Conservation (phyloP, 768 basidiomycete genomes). For the Pleurotus tuoliensis region DNA sequence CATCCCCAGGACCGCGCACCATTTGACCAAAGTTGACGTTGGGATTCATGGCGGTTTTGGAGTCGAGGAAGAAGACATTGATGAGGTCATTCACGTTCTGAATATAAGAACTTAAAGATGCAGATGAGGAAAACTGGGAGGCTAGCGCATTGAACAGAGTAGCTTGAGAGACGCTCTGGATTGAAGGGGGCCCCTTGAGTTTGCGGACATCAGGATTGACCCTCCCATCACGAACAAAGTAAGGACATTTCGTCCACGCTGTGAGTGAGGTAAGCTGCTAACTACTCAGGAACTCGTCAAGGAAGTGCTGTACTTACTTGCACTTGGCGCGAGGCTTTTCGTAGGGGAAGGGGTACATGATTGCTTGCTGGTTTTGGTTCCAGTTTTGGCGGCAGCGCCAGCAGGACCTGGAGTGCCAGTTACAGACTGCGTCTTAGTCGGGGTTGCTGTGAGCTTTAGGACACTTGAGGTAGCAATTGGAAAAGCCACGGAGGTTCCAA, state of each 20-base stretch:
- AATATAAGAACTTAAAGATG: slow-evolving; percentile 20
- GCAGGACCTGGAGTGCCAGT: slow-evolving; percentile 28
- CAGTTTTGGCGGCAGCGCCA: slow-evolving; percentile 26
- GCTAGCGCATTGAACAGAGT: slow-evolving; percentile 43
- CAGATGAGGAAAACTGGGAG: slow-evolving; percentile 29
- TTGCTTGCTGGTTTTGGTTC: slow-evolving; percentile 13
- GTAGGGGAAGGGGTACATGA: slow-evolving; percentile 50
- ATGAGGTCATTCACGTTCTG: slow-evolving; percentile 33
- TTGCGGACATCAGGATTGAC: slow-evolving; percentile 52
- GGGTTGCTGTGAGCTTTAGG: neutral
- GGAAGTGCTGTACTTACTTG: slow-evolving; percentile 33
- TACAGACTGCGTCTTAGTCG: slow-evolving; percentile 4
- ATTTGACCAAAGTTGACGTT: slow-evolving; percentile 54
- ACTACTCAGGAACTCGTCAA: neutral
- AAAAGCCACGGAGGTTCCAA: neutral
- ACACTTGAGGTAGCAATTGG: neutral
- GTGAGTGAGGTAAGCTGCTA: neutral
- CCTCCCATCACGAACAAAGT: slow-evolving; percentile 46
- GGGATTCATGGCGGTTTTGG: slow-evolving; percentile 44
- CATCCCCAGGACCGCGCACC: slow-evolving; percentile 45
- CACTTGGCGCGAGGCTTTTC: slow-evolving; percentile 41
- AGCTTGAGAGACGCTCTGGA: slow-evolving; percentile 37
- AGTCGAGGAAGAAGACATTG: slow-evolving; percentile 42
- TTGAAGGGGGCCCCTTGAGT: slow-evolving; percentile 37
- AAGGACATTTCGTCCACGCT: slow-evolving; percentile 41